Base-by-base conservation (phyloP, 2,329 filamentous ascomycete genomes). In the Claviceps humidiphila region DNA sequence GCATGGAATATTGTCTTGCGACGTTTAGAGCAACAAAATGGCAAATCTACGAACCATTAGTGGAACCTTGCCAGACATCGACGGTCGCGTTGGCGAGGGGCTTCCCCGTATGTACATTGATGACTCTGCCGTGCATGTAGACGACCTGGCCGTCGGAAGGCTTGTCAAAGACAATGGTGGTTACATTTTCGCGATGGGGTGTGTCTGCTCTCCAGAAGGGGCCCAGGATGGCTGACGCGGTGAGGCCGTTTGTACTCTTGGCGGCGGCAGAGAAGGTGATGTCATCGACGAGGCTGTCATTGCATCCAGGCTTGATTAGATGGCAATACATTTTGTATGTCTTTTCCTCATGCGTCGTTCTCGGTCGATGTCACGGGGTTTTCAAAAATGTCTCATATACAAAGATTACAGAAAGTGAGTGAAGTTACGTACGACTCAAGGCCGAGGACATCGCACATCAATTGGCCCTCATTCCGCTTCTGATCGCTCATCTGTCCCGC, bases 141-240 rank as follows among this genome's bases (percentile, higher is more conserved):
- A 76, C 74, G 30, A 81, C 68, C 56, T 85, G 59, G 14, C 63
- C 70, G 53, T 73, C 71, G 50, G 66, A 53, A 5, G 77, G 76
- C 56, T 71, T 73, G 56, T 75, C 64, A 52, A 70, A 71, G 20
- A 82, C 74, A 56, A 93, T 87, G 59, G 73, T 82, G 46, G 74
- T 77, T 49, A 85, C 88, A 62, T 85, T 85, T n/a, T 80, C 69
- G 47, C 83, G 77, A 53, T 77, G 69, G 5, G 88, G 87, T 0
- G 87, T 81, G 58, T 89, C 77, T 44, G 80, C 75, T 5, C 87
- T 78, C 79, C 87, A 94, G 71, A 95, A 95, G 1, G 89, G 89
- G 0, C 89, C 89, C 0, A 95, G 77, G 58, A 95, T 89, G 42
- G 88, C 82, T 4, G 85, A 86, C 2, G 86, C 79, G 5, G 87